Evolutionary conservation across 352 stramenopile species (phyloP).

Genomic region (Blastocystis sp.): DNA sequence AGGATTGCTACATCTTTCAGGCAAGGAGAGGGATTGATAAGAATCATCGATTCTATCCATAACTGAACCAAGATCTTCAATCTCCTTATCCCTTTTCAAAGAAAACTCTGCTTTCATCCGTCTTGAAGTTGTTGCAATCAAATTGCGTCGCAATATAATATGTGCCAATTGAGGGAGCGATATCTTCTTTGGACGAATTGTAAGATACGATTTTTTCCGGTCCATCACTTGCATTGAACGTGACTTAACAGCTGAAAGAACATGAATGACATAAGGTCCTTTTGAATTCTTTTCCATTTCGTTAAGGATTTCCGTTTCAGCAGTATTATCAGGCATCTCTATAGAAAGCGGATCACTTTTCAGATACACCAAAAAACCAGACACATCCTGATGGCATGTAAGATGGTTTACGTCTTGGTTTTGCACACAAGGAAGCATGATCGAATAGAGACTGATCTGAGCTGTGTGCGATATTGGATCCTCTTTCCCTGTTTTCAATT

Average conservation of each 20-base stretch:
- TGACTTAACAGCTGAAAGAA: neutral
- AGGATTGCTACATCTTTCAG: neutral
- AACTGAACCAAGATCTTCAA: conserved; percentile 5
- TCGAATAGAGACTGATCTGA: conserved; percentile 27
- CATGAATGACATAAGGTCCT: neutral
- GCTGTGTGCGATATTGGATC: conserved; percentile 31
- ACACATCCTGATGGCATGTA: neutral
- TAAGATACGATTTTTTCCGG: neutral
- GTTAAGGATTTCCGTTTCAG: neutral
- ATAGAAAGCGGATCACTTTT: neutral
- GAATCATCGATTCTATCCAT: neutral
- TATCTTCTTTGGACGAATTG: neutral
- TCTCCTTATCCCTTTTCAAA: neutral
- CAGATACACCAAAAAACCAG: conserved; percentile 27
- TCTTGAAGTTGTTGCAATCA: neutral
- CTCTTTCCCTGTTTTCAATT: conserved; percentile 51
- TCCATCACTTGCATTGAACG: neutral
- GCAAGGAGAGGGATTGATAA: neutral
- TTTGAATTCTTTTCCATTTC: neutral
- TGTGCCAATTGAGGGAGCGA: neutral
- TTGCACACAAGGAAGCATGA: neutral
- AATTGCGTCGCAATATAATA: neutral
- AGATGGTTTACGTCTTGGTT: neutral
- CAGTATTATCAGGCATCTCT: neutral
- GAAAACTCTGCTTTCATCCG: neutral